These are phyloP conservation scores for Trichoderma semiorbis DNA, from an alignment of 2,329 filamentous ascomycete genomes.

Conservation along the genomic window DNA sequence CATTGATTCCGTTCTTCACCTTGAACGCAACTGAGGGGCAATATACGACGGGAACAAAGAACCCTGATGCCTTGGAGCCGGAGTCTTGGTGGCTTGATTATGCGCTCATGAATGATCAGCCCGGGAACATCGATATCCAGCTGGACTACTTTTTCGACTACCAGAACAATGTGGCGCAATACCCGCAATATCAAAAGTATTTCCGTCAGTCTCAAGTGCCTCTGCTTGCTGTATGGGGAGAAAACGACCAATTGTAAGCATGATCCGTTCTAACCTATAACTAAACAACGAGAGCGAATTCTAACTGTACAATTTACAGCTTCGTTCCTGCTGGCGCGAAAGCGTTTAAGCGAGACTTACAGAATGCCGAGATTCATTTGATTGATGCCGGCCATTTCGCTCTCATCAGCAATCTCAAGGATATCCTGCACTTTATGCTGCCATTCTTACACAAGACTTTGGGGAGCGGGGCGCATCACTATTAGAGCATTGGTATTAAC, in stretches of 20 bases:
- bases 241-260: constrained; percentile 42
- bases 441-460: not conserved
- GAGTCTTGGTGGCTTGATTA: constrained; percentile 50
- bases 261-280: not conserved
- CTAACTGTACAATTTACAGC: constrained; percentile 26
- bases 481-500: not conserved
- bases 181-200: constrained; percentile 54
- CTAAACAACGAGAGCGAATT: too few relatives aligned
- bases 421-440: not conserved
- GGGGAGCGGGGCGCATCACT: not conserved
- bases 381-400: constrained; percentile 58
- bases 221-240: constrained; percentile 56
- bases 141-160: constrained; percentile 58
- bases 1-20: constrained; percentile 34
- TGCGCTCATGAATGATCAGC: constrained; percentile 43
- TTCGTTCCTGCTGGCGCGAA: constrained; percentile 51
- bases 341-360: constrained; percentile 50
- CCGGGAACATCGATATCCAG: constrained; percentile 47
- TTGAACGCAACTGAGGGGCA: constrained; percentile 41
- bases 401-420: not conserved
- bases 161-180: constrained; percentile 50
- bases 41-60: constrained; percentile 40
- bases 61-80: constrained; percentile 37
- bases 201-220: constrained; percentile 49
- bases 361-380: constrained; percentile 45